Base-by-base conservation (phyloP, 139 green algal genomes). In the Pseudopediastrum boryanum region DNA sequence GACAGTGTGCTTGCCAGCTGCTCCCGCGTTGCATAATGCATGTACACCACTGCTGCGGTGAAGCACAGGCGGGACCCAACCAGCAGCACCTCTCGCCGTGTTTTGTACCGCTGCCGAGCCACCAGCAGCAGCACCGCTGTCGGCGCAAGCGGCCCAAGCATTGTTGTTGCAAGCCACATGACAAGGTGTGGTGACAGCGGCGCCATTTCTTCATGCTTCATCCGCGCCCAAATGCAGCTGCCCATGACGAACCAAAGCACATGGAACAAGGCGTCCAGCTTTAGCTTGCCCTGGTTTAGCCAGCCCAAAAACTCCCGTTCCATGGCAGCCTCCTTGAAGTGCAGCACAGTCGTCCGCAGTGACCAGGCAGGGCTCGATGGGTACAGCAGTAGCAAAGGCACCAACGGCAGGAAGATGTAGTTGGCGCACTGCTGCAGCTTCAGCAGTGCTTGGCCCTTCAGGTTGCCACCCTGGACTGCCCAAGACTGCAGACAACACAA, bases 281-380 rank as follows among this genome's bases (percentile, higher is more conserved):
- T 35, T n/a, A 78, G 38, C 71, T 61, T 69, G 16, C 71, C 71
- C 25, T 41, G 31, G 42, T 78, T 78, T 54, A 54, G 68, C 71
- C 71, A 78, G 3, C 42, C n/a, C 71, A 78, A 56, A 41, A 70
- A 78, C 4, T 38, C 50, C 2, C 7, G 0, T 19, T 78, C 71
- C 7, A 69, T 12, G 39, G 42, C 38, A 1, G 54, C 0, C 8
- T 58, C 39, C n/a, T n/a, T 27, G 38, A 78, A 78, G 71, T 78
- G 71, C 41, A 78, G 71, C 54, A 78, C 54, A 13, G 71, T 29
- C 25, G 71, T 39, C 54, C 39, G 54, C 39, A 67, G 10, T 41
- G 59, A 2, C 9, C 46, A 35, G 13, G 29, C 35, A 3, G 13
- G 42, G 39, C 38, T 12, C 2, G 69, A 44, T 10, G n/a, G 27